These are phyloP conservation scores for Scutellaria barbata DNA, from an alignment of 257 asterid species.

Conservation along the genomic window DNA sequence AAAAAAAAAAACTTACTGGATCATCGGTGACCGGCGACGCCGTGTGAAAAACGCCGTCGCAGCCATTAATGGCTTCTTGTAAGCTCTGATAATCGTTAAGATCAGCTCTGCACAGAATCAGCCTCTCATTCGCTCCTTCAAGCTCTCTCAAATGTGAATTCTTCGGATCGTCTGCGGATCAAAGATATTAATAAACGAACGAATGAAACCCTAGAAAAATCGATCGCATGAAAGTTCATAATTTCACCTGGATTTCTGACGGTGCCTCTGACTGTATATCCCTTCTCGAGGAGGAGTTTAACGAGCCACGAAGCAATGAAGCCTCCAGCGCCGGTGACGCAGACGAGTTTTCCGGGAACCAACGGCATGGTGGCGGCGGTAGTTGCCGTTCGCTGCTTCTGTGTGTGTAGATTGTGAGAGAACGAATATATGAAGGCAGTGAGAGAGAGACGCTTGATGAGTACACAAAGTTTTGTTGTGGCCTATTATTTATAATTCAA, in stretches of 20 bases:
- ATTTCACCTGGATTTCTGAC: constrained; percentile 84
- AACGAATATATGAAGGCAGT: not conserved
- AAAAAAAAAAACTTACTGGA: constrained; percentile 58
- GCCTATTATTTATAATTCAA: constrained; percentile 31
- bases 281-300: constrained; percentile 81
- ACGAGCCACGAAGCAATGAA: constrained; percentile 98
- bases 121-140: constrained; percentile 87
- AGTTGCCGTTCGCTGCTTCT: not conserved
- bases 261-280: constrained; percentile 89
- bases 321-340: constrained; percentile 99
- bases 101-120: constrained; percentile 74
- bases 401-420: not conserved
- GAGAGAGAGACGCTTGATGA: constrained; percentile 6
- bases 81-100: constrained; percentile 79
- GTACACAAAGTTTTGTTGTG: not conserved
- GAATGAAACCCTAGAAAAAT: not conserved
- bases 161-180: constrained; percentile 71
- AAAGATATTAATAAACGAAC: not conserved
- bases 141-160: constrained; percentile 77
- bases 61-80: constrained; percentile 76
- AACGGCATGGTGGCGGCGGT: constrained; percentile 58
- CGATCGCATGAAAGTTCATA: not conserved
- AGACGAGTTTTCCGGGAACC: constrained; percentile 65
- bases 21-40: constrained; percentile 96
- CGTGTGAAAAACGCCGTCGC: constrained; percentile 97